Conservation (phyloP, 768 basidiomycete genomes). For the Lentinula sp. region DNA sequence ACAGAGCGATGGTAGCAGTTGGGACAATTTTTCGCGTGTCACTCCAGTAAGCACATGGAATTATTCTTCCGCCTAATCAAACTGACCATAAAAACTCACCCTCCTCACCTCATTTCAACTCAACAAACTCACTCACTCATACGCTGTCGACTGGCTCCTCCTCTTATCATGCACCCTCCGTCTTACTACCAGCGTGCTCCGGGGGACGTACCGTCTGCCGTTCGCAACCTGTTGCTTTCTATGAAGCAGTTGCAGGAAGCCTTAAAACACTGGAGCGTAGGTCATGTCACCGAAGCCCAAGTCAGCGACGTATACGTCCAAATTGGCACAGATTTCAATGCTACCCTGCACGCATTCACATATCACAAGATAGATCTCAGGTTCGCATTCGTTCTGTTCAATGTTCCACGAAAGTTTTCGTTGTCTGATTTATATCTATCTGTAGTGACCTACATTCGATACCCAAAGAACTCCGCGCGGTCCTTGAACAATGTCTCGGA, state of each 20-base stretch:
- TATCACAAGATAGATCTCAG: conserved; percentile 9
- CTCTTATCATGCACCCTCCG: not conserved
- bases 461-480: conserved; percentile 7
- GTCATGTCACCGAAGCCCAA: conserved; percentile 2
- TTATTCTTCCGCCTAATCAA: not conserved
- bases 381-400: not conserved
- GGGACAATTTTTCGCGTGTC: conserved; percentile 3
- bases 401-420: not conserved
- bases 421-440: not conserved
- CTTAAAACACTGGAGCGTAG: conserved; percentile 4
- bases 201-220: conserved; percentile 9
- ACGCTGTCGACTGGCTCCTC: not conserved
- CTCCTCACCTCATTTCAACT: not conserved
- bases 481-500: conserved; percentile 9
- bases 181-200: conserved; percentile 1
- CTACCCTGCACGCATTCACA: conserved; percentile 7
- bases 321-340: conserved; percentile 8
- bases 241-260: conserved; percentile 9
- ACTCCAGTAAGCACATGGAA: conserved; percentile 2
- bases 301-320: conserved; percentile 10
- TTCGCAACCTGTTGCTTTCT: conserved; percentile 8
- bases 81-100: not conserved
- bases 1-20: not conserved
- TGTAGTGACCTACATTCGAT: conserved; percentile 9
- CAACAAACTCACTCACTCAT: not conserved